Base-by-base conservation (phyloP, 192 early-diverging fungal species). In the Rhizoclosmatium sp. region DNA sequence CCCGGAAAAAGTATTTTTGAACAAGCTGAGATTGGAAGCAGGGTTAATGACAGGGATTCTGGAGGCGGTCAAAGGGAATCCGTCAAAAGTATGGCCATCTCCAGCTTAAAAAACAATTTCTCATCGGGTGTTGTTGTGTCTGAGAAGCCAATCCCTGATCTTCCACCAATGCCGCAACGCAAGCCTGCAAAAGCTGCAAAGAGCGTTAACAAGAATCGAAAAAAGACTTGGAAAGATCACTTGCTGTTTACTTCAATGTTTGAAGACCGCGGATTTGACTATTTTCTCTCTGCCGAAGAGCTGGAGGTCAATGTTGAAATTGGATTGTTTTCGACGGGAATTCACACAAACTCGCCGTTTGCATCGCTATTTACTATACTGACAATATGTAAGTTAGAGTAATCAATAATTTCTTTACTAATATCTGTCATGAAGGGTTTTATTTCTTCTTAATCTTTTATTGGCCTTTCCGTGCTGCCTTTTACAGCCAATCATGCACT, bases 341-440 rank as follows among this genome's bases (percentile, higher is more conserved):
- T 68, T 12, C 66, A 68, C 21, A 68, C 42, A 16, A 68, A 68
- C 19, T 68, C 66, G 16, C 66, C 66, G 7, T 68, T 68, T 68
- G 42, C 66, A 44, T 42, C 66, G 19, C 9, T 48, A 16, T 47
- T 68, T 46, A 48, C 9, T 48, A 44, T 68, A 12, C 31, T 31
- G 31, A 31, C 31, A 31, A 31, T 31, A 31, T 31, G 31, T 31
- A 31, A 31, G 31, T 31, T 31, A 31, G 0, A 31, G 31, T 31
- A 31, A 31, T 31, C 31, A 31, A 31, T 31, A 31, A 31, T 31
- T 31, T 31, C 31, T 31, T 31, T 31, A 31, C 31, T 31, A 31
- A 54, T 54, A 62, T 62, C 21, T 21, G 14, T 7, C 7, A 62
- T 62, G 60, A 7, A 62, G 60, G 9, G 10, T 62, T 62, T 21